A percentile compares a stretch with the other conserved stretches of the same genome.
Conservation (phyloP, 768 basidiomycete species). For the Panus rudis region DNA sequence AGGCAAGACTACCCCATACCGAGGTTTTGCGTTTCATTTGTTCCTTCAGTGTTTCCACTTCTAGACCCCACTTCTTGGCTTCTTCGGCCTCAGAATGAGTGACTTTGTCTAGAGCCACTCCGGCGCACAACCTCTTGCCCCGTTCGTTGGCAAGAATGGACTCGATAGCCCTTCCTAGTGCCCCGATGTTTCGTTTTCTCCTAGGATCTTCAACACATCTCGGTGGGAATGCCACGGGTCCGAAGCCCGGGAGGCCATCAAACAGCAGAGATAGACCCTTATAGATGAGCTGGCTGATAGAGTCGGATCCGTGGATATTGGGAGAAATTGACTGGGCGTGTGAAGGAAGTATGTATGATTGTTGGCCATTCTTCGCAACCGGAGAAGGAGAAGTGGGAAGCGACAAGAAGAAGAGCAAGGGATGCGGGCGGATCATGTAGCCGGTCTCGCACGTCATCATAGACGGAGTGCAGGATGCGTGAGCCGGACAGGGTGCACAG, state of each 20-base stretch:
- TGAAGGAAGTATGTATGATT: slow-evolving; percentile 24
- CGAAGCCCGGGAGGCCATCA: slow-evolving; percentile 70
- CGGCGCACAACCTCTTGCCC: slow-evolving; percentile 58
- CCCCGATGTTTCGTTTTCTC: slow-evolving; percentile 66
- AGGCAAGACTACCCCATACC: slow-evolving; percentile 32
- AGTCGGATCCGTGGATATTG: slow-evolving; percentile 22
- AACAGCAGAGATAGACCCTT: slow-evolving; percentile 22
- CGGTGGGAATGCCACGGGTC: slow-evolving; percentile 72
- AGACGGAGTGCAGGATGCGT: slow-evolving; percentile 60
- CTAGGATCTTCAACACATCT: slow-evolving; percentile 72
- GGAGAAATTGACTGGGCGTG: slow-evolving; percentile 18
- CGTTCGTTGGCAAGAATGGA: slow-evolving; percentile 53
- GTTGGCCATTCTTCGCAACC: slow-evolving; percentile 29
- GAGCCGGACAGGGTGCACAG: slow-evolving; percentile 58
- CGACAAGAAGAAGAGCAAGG: slow-evolving; percentile 28
- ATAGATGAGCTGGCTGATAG: slow-evolving; percentile 14
- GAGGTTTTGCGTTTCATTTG: slow-evolving; percentile 20
- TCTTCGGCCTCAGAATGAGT: slow-evolving; percentile 53
- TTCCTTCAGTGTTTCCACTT: slow-evolving; percentile 50
- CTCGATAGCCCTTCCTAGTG: slow-evolving; percentile 68
- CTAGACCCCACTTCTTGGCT: slow-evolving; percentile 71
- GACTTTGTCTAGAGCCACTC: slow-evolving; percentile 28
- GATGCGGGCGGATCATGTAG: slow-evolving; percentile 57
- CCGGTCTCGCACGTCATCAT: slow-evolving; percentile 58
- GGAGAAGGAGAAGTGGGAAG: slow-evolving; percentile 36